Evolutionary conservation across 345 rosid species (phyloP).

Genomic region (Sonneratia alba): DNA sequence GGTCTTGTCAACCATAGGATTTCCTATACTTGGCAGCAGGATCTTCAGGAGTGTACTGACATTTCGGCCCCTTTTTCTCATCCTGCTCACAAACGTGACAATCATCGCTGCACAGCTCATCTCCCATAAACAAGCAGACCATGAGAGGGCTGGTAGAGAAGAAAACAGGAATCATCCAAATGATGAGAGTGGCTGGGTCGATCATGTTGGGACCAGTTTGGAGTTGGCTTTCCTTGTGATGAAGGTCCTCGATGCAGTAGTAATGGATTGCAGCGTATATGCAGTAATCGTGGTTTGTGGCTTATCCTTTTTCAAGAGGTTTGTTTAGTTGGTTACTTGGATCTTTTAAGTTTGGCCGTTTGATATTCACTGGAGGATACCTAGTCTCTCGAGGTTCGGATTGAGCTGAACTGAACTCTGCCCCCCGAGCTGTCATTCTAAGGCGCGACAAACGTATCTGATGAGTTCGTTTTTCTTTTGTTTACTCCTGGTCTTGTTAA

Average conservation of each 20-base stretch:
- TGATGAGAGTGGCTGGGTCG: constrained; percentile 42
- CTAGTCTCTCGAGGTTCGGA: background rate
- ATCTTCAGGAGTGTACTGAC: constrained; percentile 27
- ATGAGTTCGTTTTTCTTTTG: background rate
- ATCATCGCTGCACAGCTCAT: constrained; percentile 38
- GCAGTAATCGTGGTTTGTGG: constrained; percentile 48
- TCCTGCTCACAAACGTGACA: constrained; percentile 53
- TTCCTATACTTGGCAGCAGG: constrained; percentile 39
- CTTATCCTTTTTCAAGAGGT: background rate
- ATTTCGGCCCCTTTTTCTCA: constrained; percentile 60
- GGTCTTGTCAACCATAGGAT: constrained; percentile 40
- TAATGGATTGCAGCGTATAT: constrained; percentile 66
- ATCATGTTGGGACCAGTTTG: constrained; percentile 51
- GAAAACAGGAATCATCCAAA: constrained; percentile 18
- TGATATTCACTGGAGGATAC: background rate
- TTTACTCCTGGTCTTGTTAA: background rate
- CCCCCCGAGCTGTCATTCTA: background rate
- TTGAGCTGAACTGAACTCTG: background rate
- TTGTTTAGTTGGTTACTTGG: background rate
- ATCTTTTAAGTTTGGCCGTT: background rate
- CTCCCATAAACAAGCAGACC: constrained; percentile 17
- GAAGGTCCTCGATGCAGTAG: constrained; percentile 55
- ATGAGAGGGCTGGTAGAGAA: constrained; percentile 14
- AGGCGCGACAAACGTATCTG: background rate
- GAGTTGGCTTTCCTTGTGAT: constrained; percentile 48